Evolutionary conservation across 1,284 basidiomycete genomes (phyloP).

Genomic region (Pulchroboletus neoregius): DNA sequence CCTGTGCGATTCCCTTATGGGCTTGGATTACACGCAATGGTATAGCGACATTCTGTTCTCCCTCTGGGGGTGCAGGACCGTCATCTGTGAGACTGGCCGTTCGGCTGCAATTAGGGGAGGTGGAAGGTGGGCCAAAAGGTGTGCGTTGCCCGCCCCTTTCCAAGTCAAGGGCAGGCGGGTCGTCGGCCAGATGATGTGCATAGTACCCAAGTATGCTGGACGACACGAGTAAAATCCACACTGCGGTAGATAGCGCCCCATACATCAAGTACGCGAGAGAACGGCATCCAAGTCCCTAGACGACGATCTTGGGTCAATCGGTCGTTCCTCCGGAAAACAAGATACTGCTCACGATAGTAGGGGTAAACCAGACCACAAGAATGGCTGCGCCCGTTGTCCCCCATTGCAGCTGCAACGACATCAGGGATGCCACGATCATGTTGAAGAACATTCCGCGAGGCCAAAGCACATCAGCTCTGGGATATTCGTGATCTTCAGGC

Average conservation of each 20-base stretch:
- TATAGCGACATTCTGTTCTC: neutral
- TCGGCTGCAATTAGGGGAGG: neutral
- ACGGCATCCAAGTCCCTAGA: constrained; percentile 38
- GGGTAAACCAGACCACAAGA: constrained; percentile 37
- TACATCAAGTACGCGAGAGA: constrained; percentile 39
- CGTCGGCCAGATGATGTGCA: constrained; percentile 10
- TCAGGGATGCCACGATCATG: constrained; percentile 34
- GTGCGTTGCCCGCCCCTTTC: neutral
- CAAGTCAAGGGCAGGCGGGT: constrained; percentile 1
- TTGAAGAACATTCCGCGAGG: constrained; percentile 30
- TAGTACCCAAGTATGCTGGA: constrained; percentile 38
- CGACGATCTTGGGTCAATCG: neutral
- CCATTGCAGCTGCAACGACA: constrained; percentile 39
- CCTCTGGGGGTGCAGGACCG: neutral
- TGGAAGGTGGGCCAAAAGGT: neutral
- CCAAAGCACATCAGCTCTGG: constrained; percentile 18
- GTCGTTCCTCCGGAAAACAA: neutral
- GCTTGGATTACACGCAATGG: neutral
- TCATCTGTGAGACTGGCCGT: neutral
- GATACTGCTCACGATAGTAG: constrained; percentile 29
- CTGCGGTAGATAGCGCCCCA: constrained; percentile 34
- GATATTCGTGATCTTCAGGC: constrained; percentile 4
- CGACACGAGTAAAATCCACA: constrained; percentile 38
- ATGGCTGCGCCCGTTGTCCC: constrained; percentile 37
- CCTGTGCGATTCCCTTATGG: neutral